Evolutionary conservation across 257 asterid genomes (phyloP), one percentile per base, ranked within the genome.

Genomic region (Coffea canephora): DNA sequence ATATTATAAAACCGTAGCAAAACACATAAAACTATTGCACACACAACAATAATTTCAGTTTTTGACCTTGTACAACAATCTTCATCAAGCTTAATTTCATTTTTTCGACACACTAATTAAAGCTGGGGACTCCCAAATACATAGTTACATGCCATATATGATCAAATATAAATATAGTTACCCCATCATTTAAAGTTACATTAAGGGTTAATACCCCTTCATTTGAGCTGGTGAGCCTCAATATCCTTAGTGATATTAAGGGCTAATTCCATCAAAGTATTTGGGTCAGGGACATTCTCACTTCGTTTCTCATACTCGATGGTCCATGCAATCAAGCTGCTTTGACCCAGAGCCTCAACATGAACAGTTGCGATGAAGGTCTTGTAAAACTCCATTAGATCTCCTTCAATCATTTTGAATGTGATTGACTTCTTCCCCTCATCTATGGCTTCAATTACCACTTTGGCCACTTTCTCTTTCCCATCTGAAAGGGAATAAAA

Each of bases 371-470:
- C 0, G 1, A n/a, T 13, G 39, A 83, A 71, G 15, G 69, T 31
- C 52, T 83, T 83, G 81, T 83, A 79, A 0, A 6, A 1, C 9
- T 83, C 83, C 75, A 74, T 4, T 19, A 83, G 1, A 71, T 83
- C 80, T 68, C 83, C 86, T n/a, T 68, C 86, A 8, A 79, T 18
- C 70, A 79, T 78, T n/a, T 83, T 78, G 55, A 67, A 79, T 36
- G 25, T 79, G 15, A 83, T 80, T 25, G 54, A 16, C 34, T 75
- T 83, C 27, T 79, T 83, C 62, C 34, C 78, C 49, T 79, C 81
- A n/a, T 83, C 86, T 57, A 83, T 79, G 68, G 62, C 81, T 43
- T 79, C 83, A 13, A 78, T 54, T 4, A 59, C 5, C 18, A 69
- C 78, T 49, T 83, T 83, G 27, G 83, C 75, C 2, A 70, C 78